Conservation (phyloP, 495 filamentous ascomycete genomes). For the Penicillium goetzii region DNA sequence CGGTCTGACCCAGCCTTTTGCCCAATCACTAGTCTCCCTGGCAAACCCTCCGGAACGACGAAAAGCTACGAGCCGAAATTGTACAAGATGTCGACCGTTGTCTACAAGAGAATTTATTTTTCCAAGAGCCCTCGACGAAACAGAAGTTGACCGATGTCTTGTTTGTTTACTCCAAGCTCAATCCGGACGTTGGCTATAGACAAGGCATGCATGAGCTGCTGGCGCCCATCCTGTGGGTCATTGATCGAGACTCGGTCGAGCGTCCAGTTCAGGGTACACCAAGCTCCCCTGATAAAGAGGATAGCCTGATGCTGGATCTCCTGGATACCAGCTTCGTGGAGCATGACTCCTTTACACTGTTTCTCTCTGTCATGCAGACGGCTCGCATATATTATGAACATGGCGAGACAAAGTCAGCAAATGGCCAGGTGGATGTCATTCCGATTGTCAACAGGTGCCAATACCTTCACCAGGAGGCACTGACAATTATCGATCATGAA, state of each 20-base stretch:
- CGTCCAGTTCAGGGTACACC: constrained; percentile 31
- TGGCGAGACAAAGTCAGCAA: constrained; percentile 44
- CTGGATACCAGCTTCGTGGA: constrained; percentile 76
- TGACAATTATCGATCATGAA: constrained; percentile 78
- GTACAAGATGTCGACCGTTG: constrained; percentile 93
- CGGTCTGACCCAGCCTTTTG: constrained; percentile 42
- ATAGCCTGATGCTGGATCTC: constrained; percentile 61
- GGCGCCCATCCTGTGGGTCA: constrained; percentile 86
- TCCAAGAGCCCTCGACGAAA: constrained; percentile 79
- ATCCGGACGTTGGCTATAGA: constrained; percentile 84
- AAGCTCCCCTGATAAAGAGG: constrained; percentile 31
- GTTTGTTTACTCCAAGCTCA: constrained; percentile 93
- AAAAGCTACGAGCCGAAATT: constrained; percentile 83
- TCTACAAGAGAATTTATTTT: constrained; percentile 90
- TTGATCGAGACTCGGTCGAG: constrained; percentile 80
- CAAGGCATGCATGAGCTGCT: constrained; percentile 98
- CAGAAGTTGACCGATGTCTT: constrained; percentile 82
- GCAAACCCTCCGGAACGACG: constrained; percentile 80
- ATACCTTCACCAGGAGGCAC: constrained; percentile 78
- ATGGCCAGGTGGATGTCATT: constrained; percentile 56
- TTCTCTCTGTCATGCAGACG: constrained; percentile 81
- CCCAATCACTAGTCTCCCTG: constrained; percentile 75
- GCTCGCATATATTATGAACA: constrained; percentile 87
- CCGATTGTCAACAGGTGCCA: constrained; percentile 85
- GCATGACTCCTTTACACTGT: constrained; percentile 88